Conservation (phyloP, 1,284 basidiomycete species). For the Tilletiopsis washingtonensis region DNA sequence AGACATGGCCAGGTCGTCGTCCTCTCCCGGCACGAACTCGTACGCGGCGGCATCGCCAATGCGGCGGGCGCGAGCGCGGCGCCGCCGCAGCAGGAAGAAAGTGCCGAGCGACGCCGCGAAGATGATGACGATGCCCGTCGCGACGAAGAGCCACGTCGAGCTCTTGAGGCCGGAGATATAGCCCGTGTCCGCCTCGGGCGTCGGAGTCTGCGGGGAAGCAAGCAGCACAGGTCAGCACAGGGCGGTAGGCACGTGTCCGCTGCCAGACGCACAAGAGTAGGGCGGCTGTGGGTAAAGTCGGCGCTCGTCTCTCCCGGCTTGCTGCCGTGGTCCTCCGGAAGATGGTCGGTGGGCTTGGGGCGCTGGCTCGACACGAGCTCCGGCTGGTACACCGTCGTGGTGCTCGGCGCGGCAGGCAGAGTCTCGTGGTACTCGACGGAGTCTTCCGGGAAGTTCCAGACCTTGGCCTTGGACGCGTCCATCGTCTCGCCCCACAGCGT, state of each 20-base stretch:
- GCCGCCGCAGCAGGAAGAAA: slow-evolving; percentile 56
- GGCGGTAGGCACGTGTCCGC: neutral
- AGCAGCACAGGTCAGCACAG: too few species aligned
- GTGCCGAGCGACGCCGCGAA: slow-evolving; percentile 63
- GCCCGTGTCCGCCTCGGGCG: slow-evolving; percentile 62
- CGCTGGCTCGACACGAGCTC: slow-evolving; percentile 52
- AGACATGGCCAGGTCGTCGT: slow-evolving; percentile 53
- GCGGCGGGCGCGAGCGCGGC: slow-evolving; percentile 50
- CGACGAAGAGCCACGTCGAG: slow-evolving; percentile 77
- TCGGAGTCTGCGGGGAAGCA: too few species aligned
- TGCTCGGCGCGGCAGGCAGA: slow-evolving; percentile 53
- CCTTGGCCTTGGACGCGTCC: slow-evolving; percentile 60
- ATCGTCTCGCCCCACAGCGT: slow-evolving; percentile 85
- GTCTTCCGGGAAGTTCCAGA: slow-evolving; percentile 42
- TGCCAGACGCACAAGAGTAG: neutral
- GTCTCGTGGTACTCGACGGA: slow-evolving; percentile 45
- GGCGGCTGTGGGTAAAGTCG: slow-evolving; percentile 43
- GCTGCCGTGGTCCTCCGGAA: slow-evolving; percentile 72
- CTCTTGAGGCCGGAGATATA: slow-evolving; percentile 73
- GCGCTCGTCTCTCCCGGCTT: slow-evolving; percentile 45
- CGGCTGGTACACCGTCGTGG: slow-evolving; percentile 24
- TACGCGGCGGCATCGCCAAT: slow-evolving; percentile 51
- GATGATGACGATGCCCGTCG: slow-evolving; percentile 60
- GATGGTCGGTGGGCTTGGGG: slow-evolving; percentile 75
- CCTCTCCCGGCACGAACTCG: slow-evolving; percentile 59